Evolutionary conservation across 2,329 filamentous ascomycete genomes (phyloP), one percentile per base, ranked within the genome.

Genomic region (Exophiala calicioides): DNA sequence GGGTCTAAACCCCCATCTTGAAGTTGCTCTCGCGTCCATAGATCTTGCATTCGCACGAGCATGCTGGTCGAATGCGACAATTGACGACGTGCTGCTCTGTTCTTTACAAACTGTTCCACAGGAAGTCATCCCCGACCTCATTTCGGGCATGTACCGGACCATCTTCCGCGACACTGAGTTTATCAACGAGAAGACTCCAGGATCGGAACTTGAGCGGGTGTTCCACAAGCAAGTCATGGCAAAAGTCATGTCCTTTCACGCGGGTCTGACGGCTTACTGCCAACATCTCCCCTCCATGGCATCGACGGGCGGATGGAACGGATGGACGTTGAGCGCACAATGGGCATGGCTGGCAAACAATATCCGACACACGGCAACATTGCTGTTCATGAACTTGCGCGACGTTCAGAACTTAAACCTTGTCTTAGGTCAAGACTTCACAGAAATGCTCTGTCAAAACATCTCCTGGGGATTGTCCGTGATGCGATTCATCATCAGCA

Each of bases 161-260:
- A 71, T 90, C 40, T 85, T 84, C 53, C 76, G 88, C 21, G 81
- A 84, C 38, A 80, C 90, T 36, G 91, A 97, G 68, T 94, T 90
- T 62, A 86, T 88, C 0, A 79, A 51, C 15, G 55, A 57, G 35
- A 53, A 52, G 37, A 47, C 44, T 4, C 40, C 34, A 31, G 52
- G 48, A 12, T 56, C 87, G 37, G 88, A 95, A 50, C 80, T 86
- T 57, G 84, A 91, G 62, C 76, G 83, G 48, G 72, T 95, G 24
- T 79, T 93, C 54, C 76, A 84, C 50, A 90, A 93, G 59, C 73
- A 76, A 3, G 76, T 82, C 26, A 77, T 96, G 34, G 85, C 89
- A 50, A 77, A 87, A 45, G 88, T 83, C 46, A 73, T 96, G 9
- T 44, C 52, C 19, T 59, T 56, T 34, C 57, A 59, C 24, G 49